These are phyloP conservation scores for Candida piceae DNA, from an alignment of 805 yeast genomes.

Conservation along the genomic window DNA sequence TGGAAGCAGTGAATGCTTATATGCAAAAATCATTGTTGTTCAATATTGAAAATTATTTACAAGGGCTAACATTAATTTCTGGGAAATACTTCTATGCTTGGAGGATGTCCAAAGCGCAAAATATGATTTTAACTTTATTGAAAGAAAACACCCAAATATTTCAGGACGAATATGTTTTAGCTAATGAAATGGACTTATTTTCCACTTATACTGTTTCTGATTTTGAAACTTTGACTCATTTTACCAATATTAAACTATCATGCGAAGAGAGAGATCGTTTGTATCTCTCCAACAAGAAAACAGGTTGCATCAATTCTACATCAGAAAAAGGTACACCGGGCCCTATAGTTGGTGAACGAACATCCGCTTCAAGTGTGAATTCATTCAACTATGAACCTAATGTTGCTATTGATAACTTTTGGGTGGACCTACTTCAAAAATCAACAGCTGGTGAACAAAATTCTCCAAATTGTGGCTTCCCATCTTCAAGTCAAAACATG, in stretches of 20 bases:
- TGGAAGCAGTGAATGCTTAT: constrained; percentile 10
- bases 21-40: constrained; percentile 20
- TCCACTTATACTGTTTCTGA: constrained; percentile 15
- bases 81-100: constrained; percentile 61
- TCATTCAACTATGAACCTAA: constrained; percentile 8
- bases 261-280: not conserved
- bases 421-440: constrained; percentile 19
- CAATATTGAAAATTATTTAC: constrained; percentile 38
- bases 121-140: constrained; percentile 34
- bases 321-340: not conserved
- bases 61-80: constrained; percentile 42
- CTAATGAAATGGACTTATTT: constrained; percentile 12
- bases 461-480: not conserved
- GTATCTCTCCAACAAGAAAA: not conserved
- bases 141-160: constrained; percentile 10
- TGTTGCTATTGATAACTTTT: constrained; percentile 21
- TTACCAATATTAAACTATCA: constrained; percentile 3
- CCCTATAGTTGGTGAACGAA: not conserved
- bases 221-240: constrained; percentile 9
- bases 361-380: not conserved
- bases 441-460: not conserved
- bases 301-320: not conserved
- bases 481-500: too few relatives aligned
- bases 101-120: constrained; percentile 58
- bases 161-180: not conserved